These are phyloP conservation scores for Berkeleyomyces rouxiae DNA, from an alignment of 2,329 filamentous ascomycete species.

Conservation along the genomic window DNA sequence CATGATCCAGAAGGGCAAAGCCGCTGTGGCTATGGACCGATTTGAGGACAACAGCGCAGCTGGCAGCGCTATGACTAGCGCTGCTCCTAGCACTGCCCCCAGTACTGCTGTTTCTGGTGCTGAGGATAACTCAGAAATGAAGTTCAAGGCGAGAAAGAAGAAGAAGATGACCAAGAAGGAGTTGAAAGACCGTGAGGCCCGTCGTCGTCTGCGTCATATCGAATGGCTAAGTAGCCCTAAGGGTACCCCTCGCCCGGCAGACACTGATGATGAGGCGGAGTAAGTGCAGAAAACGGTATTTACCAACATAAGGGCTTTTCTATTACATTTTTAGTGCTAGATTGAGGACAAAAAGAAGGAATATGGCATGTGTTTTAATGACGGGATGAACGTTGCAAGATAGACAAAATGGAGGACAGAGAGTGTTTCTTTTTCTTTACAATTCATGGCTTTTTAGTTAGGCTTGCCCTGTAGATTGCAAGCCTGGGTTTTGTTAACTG, in stretches of 20 bases:
- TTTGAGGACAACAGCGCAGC: slow-evolving; percentile 68
- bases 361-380: neutral
- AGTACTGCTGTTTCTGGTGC: slow-evolving; percentile 64
- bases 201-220: slow-evolving; percentile 72
- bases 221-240: slow-evolving; percentile 73
- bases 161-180: slow-evolving; percentile 98
- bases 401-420: neutral
- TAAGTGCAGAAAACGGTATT: neutral
- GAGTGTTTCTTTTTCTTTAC: neutral
- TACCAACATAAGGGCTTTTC: neutral
- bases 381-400: neutral
- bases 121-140: slow-evolving; percentile 64
- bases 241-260: slow-evolving; percentile 59
- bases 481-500: neutral
- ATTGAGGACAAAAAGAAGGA: neutral
- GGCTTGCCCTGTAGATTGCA: neutral
- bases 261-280: slow-evolving; percentile 59
- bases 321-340: neutral
- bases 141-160: slow-evolving; percentile 85
- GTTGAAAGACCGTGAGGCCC: slow-evolving; percentile 78
- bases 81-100: slow-evolving; percentile 39
- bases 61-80: slow-evolving; percentile 34
- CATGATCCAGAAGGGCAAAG: slow-evolving; percentile 66
- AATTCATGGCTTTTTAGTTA: slow-evolving; percentile 10
- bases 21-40: slow-evolving; percentile 58